Base-by-base conservation (phyloP, 106 monocot species). In the Chionographis japonica region DNA sequence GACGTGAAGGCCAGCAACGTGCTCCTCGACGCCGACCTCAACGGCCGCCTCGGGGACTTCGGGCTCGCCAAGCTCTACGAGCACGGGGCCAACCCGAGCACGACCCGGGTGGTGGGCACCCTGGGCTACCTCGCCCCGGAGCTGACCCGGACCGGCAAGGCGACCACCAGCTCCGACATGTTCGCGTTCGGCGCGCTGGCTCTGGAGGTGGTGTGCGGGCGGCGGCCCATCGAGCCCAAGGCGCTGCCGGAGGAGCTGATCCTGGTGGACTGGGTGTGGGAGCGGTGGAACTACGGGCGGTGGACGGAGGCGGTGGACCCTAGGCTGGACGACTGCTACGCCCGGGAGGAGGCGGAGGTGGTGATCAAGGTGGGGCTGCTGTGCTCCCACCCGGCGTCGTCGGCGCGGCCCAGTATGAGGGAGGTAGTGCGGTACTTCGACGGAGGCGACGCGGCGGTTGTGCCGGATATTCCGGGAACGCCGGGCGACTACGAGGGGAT, bases 331-430 rank as follows among this genome's bases (percentile, higher is more conserved):
- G 54, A 18, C 13, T 66, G 72, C 46, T 83, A 61, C 60, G 71
- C 14, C 16, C 20, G 46, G 40, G 63, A 79, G 62, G 88, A 89
- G 73, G 61, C 70, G 43, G 85, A 72, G 56, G 6, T 85, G 54
- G 85, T 62, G 37, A 37, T 88, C 39, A 85, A 78, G 52, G 58
- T 88, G 27, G 88, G 81, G 18, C 17, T 89, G 18, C 17, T 70
- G 37, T 85, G 85, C 56, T 89, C 88, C 1, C 84, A 85, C 41
- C 79, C 79, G 6, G 65, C 64, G 61, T 60, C 84, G 19, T 15
- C 36, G 11, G 66, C 66, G 13, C 54, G 88, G 72, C 88, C 88
- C 37, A 72, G 71, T 3, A 89, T 85, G 85, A 72, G 88, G 66
- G 76, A 89, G 18, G 85, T 82, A 17, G 81, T 76, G 73, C 65